A percentile compares a stretch with the other conserved stretches of the same genome.
These are phyloP conservation scores for Colletotrichum sojae DNA, from an alignment of 2,329 filamentous ascomycete genomes.

Conservation along the genomic window DNA sequence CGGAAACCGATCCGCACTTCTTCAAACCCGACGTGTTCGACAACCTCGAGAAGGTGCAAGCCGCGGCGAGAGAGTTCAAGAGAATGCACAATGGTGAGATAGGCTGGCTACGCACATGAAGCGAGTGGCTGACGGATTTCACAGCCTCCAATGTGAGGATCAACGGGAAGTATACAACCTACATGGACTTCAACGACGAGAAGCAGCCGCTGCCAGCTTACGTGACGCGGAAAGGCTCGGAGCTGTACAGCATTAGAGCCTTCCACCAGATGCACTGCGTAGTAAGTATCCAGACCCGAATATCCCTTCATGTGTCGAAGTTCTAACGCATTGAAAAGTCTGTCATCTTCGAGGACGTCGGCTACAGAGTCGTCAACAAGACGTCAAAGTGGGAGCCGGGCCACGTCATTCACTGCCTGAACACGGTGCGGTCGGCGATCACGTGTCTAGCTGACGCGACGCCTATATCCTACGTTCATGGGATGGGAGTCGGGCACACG, in stretches of 20 bases:
- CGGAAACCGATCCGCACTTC: conserved; percentile 24
- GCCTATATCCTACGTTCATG: conserved; percentile 27
- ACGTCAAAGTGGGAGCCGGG: conserved; percentile 30
- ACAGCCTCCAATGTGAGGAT: conserved; percentile 27
- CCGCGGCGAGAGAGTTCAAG: conserved; percentile 26
- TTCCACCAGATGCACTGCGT: conserved; percentile 37
- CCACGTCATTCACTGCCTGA: conserved; percentile 32
- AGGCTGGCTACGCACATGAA: not conserved
- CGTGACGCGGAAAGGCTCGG: conserved; percentile 18
- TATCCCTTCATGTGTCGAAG: too few species aligned
- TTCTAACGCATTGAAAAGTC: not conserved
- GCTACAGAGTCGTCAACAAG: conserved; percentile 27
- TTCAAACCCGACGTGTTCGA: conserved; percentile 30
- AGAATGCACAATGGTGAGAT: conserved; percentile 25
- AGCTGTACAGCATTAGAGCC: conserved; percentile 30
- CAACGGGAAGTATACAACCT: conserved; percentile 29
- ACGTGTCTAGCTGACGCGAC: conserved; percentile 30
- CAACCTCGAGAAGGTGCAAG: conserved; percentile 21
- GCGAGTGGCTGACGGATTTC: not conserved
- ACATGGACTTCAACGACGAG: conserved; percentile 27
- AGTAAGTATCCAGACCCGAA: not conserved
- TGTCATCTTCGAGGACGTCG: conserved; percentile 27
- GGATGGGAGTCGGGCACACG: conserved; percentile 33
- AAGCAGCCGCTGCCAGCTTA: conserved; percentile 4
- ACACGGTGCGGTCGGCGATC: conserved; percentile 23